Evolutionary conservation across 257 asterid genomes (phyloP), one percentile per base, ranked within the genome.

Genomic region (Eustoma russellianum): DNA sequence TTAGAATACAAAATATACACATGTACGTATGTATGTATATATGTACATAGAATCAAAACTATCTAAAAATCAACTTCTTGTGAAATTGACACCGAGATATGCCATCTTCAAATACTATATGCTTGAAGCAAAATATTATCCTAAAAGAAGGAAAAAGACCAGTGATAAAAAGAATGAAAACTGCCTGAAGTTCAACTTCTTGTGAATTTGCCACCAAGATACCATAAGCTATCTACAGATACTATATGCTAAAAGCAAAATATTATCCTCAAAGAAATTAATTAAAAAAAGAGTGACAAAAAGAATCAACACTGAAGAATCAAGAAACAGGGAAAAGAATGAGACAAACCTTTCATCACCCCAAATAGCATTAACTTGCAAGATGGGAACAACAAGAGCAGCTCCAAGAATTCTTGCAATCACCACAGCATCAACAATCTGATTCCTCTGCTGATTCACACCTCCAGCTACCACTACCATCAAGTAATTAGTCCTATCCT

Each of bases 341-440:
- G 72, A 53, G 50, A 46, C 77, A 57, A 70, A 82, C 98, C 98
- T 91, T 66, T 91, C 98, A 62, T 91, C 98, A 50, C 95, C 93
- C 98, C 97, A 91, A 13, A 91, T 91, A 48, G 82, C 95, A 76
- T 91, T 91, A 43, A 91, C 95, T 76, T 87, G 98, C 82, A 91
- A 71, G 61, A 73, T 77, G 48, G 98, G 98, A 55, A 91, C 95
- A 66, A 91, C 95, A 61, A 91, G 66, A 63, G 94, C 78, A n/a
- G 98, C 98, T 16, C 96, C 96, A 48, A 91, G 91, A 50, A 91
- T 80, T 34, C 96, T 83, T 0, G 98, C 94, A 71, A 91, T 87
- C 40, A 91, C 95, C 5, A 91, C 98, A 46, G 98, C 96, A 70
- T 91, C 98, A 53, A 91, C 96, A 72, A 91, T 84, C 79, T 91